These are phyloP conservation scores for Penicillium sp. DNA, from an alignment of 2,329 filamentous ascomycete species.

Conservation along the genomic window DNA sequence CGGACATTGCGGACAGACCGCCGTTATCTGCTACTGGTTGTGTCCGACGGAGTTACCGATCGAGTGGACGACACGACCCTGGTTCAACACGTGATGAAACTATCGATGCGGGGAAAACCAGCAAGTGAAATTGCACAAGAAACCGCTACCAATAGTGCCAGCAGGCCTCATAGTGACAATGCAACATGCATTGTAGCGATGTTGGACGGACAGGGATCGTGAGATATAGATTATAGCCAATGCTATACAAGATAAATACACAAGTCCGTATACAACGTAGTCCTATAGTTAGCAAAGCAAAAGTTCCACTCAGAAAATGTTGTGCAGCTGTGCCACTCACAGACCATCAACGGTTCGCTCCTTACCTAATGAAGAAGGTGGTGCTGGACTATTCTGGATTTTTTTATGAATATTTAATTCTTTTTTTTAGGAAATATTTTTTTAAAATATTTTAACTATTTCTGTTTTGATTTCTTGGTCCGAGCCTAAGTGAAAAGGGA, in stretches of 20 bases:
- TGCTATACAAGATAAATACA: not conserved
- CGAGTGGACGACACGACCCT: conserved; percentile 28
- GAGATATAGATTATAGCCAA: not conserved
- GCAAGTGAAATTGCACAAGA: conserved; percentile 32
- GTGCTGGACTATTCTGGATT: conserved; percentile 5
- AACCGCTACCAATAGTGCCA: conserved; percentile 21
- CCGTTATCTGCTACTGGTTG: conserved; percentile 31
- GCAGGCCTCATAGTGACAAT: conserved; percentile 29
- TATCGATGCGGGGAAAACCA: conserved; percentile 28
- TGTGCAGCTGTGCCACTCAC: conserved; percentile 19
- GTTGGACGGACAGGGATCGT: conserved; percentile 29
- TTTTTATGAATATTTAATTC: not conserved
- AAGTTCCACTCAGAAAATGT: conserved; percentile 8
- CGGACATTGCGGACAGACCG: conserved; percentile 21
- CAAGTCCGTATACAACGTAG: not conserved
- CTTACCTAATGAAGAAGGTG: conserved; percentile 25
- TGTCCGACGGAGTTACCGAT: conserved; percentile 34
- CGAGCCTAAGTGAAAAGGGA: not conserved
- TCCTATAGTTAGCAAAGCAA: not conserved
- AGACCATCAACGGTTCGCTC: conserved; percentile 4
- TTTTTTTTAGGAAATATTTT: not conserved
- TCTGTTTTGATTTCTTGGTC: not conserved
- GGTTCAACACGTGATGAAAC: conserved; percentile 32
- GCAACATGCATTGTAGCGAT: conserved; percentile 34
- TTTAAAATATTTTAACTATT: not conserved